Conservation (phyloP, 2,329 filamentous ascomycete genomes). For the Huntiella bhutanensis region DNA sequence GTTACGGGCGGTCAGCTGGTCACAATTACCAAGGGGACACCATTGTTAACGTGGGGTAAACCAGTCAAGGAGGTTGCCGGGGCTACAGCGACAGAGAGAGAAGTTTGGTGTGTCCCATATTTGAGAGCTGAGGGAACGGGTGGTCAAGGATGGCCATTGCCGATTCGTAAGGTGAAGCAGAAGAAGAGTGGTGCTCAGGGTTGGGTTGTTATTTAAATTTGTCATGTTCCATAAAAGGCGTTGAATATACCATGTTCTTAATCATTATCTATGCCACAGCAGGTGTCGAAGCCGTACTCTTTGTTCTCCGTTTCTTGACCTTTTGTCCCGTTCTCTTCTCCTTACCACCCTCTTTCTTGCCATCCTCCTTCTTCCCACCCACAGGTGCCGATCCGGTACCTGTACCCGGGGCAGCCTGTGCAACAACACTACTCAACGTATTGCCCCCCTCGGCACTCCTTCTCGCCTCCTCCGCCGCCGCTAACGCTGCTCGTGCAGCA, state of each 20-base stretch:
- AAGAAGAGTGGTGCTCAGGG: conserved; percentile 51
- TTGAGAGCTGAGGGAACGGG: conserved; percentile 49
- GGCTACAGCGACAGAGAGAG: conserved; percentile 29
- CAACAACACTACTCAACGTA: not conserved
- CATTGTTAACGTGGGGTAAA: conserved; percentile 69
- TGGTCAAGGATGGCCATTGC: conserved; percentile 64
- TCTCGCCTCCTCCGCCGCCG: conserved; percentile 3
- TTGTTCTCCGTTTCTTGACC: conserved; percentile 1
- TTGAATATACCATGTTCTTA: not conserved
- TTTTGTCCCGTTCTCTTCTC: conserved; percentile 17
- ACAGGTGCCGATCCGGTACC: not conserved
- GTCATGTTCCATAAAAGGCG: not conserved
- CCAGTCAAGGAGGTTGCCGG: conserved; percentile 64
- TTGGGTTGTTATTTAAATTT: conserved; percentile 46
- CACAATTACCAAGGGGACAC: conserved; percentile 65
- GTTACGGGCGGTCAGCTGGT: conserved; percentile 59
- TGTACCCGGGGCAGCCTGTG: not conserved
- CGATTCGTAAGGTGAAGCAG: conserved; percentile 69
- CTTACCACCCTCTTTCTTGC: conserved; percentile 18
- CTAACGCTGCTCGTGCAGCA: conserved; percentile 20
- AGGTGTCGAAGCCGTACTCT: not conserved
- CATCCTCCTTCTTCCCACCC: conserved; percentile 14
- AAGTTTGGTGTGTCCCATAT: conserved; percentile 70
- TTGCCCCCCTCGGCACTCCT: not conserved
- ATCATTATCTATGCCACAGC: not conserved